These are phyloP conservation scores for Pugionium cornutum DNA, from an alignment of 345 rosid species.

Conservation along the genomic window DNA sequence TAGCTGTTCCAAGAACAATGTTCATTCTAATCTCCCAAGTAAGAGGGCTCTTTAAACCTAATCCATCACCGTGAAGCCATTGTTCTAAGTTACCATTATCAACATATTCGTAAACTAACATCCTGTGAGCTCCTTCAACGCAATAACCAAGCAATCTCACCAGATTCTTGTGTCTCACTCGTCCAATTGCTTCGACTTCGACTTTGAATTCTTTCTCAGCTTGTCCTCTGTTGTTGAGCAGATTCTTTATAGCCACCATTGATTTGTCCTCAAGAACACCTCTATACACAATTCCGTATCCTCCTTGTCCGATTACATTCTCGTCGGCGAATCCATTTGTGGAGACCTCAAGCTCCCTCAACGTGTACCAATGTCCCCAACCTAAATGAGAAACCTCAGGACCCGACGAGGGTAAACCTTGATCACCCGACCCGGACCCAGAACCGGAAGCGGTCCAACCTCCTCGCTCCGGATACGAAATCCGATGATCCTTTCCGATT, in stretches of 20 bases:
- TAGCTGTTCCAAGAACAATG: constrained; percentile 75
- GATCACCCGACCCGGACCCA: constrained; percentile 71
- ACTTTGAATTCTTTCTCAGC: constrained; percentile 98
- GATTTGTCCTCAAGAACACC: constrained; percentile 73
- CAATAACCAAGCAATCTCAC: constrained; percentile 95
- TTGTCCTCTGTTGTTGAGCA: constrained; percentile 93
- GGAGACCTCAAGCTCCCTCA: constrained; percentile 87
- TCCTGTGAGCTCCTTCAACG: constrained; percentile 97
- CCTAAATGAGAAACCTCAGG: constrained; percentile 97
- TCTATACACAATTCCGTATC: constrained; percentile 89
- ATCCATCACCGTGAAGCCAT: constrained; percentile 86
- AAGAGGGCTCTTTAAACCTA: constrained; percentile 71
- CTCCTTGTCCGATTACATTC: constrained; percentile 96
- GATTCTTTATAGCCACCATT: constrained; percentile 78
- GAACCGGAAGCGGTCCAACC: constrained; percentile 56
- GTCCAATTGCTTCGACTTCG: constrained; percentile 95
- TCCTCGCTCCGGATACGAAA: constrained; percentile 69
- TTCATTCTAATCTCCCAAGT: constrained; percentile 89
- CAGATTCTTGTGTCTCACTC: constrained; percentile 93
- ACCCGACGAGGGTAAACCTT: constrained; percentile 44
- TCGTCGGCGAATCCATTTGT: constrained; percentile 71
- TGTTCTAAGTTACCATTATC: constrained; percentile 92
- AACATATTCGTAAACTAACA: constrained; percentile 87
- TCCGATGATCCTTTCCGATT: constrained; percentile 83
- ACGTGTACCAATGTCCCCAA: constrained; percentile 97